These are phyloP conservation scores for Metarhizium brunneum DNA, from an alignment of 2,329 filamentous ascomycete species.

Conservation along the genomic window DNA sequence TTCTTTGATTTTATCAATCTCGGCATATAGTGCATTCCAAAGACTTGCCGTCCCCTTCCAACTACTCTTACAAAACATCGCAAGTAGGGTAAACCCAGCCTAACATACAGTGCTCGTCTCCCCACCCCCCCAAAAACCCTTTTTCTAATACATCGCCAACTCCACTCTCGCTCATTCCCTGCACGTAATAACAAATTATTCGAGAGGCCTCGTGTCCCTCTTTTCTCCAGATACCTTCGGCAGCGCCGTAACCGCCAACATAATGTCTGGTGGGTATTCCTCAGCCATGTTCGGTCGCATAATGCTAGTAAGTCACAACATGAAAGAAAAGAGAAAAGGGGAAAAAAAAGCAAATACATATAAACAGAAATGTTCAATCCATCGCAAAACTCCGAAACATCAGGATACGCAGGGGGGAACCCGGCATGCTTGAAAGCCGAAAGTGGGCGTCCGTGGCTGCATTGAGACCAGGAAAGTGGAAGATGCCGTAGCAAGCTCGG, in stretches of 20 bases:
- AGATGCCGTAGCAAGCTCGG: not conserved
- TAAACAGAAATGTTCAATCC: not conserved
- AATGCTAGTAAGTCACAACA: not conserved
- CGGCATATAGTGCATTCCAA: too few relatives aligned
- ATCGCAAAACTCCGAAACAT: not conserved
- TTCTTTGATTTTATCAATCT: not conserved
- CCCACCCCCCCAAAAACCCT: not conserved
- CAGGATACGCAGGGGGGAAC: not conserved
- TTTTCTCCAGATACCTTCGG: not conserved
- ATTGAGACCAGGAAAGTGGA: too few relatives aligned
- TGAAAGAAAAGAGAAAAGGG: not conserved
- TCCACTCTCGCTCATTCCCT: not conserved
- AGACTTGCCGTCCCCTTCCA: too few relatives aligned
- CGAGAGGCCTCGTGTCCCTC: not conserved
- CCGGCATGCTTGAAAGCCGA: too few relatives aligned
- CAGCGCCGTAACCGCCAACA: not conserved
- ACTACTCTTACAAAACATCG: not conserved
- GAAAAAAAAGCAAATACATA: not conserved
- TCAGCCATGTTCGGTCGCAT: not conserved
- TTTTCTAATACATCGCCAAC: not conserved
- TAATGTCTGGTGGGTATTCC: not conserved
- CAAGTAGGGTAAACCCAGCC: not conserved
- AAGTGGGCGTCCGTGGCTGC: too few relatives aligned
- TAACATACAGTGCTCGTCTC: not conserved
- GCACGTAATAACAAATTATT: not conserved